Conservation (phyloP, 2,329 filamentous ascomycete genomes). For the Botrytis medusae region DNA sequence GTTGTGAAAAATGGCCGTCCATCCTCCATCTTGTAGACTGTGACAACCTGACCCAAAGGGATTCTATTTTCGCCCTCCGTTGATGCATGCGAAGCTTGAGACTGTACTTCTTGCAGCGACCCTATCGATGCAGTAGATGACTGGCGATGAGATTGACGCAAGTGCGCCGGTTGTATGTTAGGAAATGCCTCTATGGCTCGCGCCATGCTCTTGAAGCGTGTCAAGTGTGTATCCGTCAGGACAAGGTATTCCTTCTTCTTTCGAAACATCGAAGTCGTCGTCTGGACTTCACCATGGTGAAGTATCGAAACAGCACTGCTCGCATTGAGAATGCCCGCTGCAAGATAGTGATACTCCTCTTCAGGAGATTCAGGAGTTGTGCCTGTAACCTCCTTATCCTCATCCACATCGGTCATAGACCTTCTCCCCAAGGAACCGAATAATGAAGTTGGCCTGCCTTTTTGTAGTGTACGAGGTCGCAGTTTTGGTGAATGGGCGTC, state of each 20-base stretch:
- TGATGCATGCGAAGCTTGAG: conserved; percentile 48
- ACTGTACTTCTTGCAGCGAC: conserved; percentile 61
- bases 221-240: conserved; percentile 65
- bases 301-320: conserved; percentile 48
- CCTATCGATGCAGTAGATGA: conserved; percentile 57
- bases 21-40: conserved; percentile 66
- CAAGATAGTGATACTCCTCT: conserved; percentile 26
- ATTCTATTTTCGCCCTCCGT: conserved; percentile 55
- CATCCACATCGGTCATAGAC: conserved; percentile 35
- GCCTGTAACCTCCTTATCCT: conserved; percentile 29
- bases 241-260: conserved; percentile 73
- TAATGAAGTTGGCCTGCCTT: conserved; percentile 37
- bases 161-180: conserved; percentile 46
- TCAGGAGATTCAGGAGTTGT: conserved; percentile 34
- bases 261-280: conserved; percentile 66
- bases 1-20: conserved; percentile 65
- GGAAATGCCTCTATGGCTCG: conserved; percentile 66
- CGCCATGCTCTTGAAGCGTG: conserved; percentile 66
- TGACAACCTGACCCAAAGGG: conserved; percentile 64
- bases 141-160: conserved; percentile 51
- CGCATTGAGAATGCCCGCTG: conserved; percentile 21
- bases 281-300: conserved; percentile 69
- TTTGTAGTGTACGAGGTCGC: conserved; percentile 37
- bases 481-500: conserved; percentile 32
- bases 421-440: conserved; percentile 40